phyloP scores from a whole-genome alignment of 2,329 filamentous ascomycete genomes.

The Mariannaea sp. region DNA sequence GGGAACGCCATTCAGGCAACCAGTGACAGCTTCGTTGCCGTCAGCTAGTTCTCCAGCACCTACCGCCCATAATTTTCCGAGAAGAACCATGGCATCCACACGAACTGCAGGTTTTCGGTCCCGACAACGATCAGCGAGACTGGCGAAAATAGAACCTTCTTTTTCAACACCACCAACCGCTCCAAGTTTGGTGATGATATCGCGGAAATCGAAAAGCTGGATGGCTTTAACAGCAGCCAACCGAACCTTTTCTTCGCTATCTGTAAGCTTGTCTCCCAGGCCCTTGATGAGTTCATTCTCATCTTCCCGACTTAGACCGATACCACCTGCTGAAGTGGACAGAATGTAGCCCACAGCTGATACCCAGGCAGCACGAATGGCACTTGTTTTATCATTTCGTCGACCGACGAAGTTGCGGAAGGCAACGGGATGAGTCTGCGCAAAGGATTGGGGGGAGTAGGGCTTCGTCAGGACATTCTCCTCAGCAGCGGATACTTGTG shows the following conservation, averaged over 20 bases:
- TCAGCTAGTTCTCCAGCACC: slow-evolving; percentile 84
- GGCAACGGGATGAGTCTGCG: slow-evolving; percentile 75
- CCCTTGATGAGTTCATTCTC: slow-evolving; percentile 75
- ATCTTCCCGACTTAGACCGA: slow-evolving; percentile 83
- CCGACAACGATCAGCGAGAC: slow-evolving; percentile 84
- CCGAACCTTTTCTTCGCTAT: slow-evolving; percentile 89
- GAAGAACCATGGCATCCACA: slow-evolving; percentile 81
- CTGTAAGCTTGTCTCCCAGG: slow-evolving; percentile 79
- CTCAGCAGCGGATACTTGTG: slow-evolving; percentile 49
- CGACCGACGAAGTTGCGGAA: slow-evolving; percentile 87
- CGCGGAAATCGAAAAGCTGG: slow-evolving; percentile 76
- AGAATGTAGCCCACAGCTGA: slow-evolving; percentile 84
- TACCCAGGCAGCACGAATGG: slow-evolving; percentile 86
- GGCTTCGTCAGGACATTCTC: slow-evolving; percentile 76
- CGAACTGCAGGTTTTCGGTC: slow-evolving; percentile 84
- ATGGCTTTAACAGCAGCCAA: slow-evolving; percentile 87
- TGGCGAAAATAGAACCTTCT: slow-evolving; percentile 76
- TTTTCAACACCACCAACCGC: slow-evolving; percentile 75
- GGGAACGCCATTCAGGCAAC: slow-evolving; percentile 80
- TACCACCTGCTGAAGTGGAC: slow-evolving; percentile 87
- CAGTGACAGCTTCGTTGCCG: slow-evolving; percentile 75
- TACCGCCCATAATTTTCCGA: slow-evolving; percentile 92
- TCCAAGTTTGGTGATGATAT: slow-evolving; percentile 82
- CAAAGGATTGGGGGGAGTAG: slow-evolving; percentile 86
- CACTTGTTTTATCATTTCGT: slow-evolving; percentile 81